Evolutionary conservation across 257 asterid genomes (phyloP), one percentile per base, ranked within the genome.

Genomic region (Ilex aquifolium): DNA sequence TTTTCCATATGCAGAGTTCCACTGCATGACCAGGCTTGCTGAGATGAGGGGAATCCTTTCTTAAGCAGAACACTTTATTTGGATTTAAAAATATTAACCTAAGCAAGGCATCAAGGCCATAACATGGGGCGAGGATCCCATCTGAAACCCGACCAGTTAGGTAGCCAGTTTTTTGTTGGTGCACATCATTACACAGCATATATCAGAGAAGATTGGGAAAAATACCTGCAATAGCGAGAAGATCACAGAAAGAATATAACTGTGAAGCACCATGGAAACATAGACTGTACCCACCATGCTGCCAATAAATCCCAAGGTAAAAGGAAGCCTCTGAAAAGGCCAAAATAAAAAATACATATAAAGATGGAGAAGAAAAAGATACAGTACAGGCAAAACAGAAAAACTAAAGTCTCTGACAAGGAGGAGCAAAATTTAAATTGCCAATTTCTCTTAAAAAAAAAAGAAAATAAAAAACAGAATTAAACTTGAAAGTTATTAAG

Each of bases 231-330:
- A 61, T 52, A 81, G 71, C 7, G 96, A 89, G 91, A 86, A 89
- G 59, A 89, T 40, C 53, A 84, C 93, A 44, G 91, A 89, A 48
- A 89, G 89, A 64, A 89, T 54, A 74, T 89, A 89, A 75, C 94
- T 86, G 66, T 89, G 95, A 70, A 84, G 95, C 72, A 89, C 88
- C 93, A 89, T 86, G 55, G 96, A 89, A 32, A 86, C 93, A 52
- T 83, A 89, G 16, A 89, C 64, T 3, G 97, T 89, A 58, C 91
- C 89, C 30, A 62, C 94, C 80, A 86, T 89, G 85, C 88, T 86
- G 59, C 95, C 82, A 50, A 83, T 31, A 71, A 86, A 89, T 65
- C 86, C 84, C 58, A 80, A 27, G 62, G 96, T 89, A 56, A 86
- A 86, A 56, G 93, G 90, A 56, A 89, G 82, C 66, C 96, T 84